Percentiles rank a stretch among this genome's conserved stretches.
phyloP scores from a whole-genome alignment of 1,284 basidiomycete genomes.

The Rhizoctonia solani region DNA sequence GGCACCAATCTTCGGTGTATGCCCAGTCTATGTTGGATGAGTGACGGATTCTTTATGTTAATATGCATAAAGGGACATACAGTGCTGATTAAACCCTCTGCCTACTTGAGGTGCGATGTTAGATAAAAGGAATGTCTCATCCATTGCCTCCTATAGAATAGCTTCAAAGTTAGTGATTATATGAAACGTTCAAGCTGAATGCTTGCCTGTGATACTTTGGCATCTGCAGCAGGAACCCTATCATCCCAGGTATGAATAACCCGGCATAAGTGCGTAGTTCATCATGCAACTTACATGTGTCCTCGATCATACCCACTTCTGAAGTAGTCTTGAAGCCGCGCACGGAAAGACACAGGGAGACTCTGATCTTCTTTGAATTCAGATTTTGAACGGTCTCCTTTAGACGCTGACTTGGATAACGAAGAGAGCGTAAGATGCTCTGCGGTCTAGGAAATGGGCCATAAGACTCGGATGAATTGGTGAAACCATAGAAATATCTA shows the following conservation, averaged over 20 bases:
- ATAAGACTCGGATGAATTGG: not conserved
- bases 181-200: too few species aligned
- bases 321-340: conserved; percentile 89
- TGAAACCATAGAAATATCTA: conserved; percentile 46
- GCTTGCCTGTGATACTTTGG: conserved; percentile 77
- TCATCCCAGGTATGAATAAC: not conserved
- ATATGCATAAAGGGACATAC: conserved; percentile 51
- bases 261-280: not conserved
- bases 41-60: too few species aligned
- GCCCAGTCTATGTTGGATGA: conserved; percentile 76
- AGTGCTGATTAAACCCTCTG: conserved; percentile 96
- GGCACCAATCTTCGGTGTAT: conserved; percentile 94
- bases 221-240: conserved; percentile 97
- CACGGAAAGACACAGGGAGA: conserved; percentile 80
- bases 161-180: not conserved
- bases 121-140: conserved; percentile 93
- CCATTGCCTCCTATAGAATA: conserved; percentile 77
- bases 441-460: conserved; percentile 66
- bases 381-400: conserved; percentile 76
- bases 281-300: conserved; percentile 72
- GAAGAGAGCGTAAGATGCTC: conserved; percentile 86
- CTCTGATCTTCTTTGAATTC: conserved; percentile 83
- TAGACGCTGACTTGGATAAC: conserved; percentile 50
- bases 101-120: conserved; percentile 99
- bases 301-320: conserved; percentile 94